Conservation (phyloP, 2,329 filamentous ascomycete species). For the Coniella lustricola region DNA sequence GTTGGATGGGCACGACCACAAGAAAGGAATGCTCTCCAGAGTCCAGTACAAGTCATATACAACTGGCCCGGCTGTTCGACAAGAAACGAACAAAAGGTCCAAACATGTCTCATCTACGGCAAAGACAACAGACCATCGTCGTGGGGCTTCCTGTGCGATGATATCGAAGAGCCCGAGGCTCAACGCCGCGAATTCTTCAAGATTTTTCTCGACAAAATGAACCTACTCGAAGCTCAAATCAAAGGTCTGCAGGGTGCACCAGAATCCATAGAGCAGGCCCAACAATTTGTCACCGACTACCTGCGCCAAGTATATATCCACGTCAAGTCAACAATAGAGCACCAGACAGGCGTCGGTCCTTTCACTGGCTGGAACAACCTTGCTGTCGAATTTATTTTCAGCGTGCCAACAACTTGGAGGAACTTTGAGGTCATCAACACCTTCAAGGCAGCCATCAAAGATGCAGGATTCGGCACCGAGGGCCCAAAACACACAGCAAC, state of each 20-base stretch:
- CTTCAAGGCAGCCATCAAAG: conserved; percentile 39
- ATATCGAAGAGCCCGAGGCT: conserved; percentile 33
- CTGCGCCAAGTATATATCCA: conserved; percentile 41
- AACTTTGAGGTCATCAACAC: conserved; percentile 41
- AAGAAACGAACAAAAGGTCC: conserved; percentile 48
- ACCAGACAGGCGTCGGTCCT: conserved; percentile 30
- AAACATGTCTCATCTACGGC: conserved; percentile 41
- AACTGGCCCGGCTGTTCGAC: conserved; percentile 49
- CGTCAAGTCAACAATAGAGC: conserved; percentile 37
- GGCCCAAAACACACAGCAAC: conserved; percentile 31
- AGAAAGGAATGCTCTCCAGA: conserved; percentile 26
- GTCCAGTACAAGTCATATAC: conserved; percentile 38
- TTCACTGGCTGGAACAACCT: conserved; percentile 36
- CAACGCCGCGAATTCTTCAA: conserved; percentile 46
- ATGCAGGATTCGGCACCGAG: conserved; percentile 42
- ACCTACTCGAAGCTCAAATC: conserved; percentile 34
- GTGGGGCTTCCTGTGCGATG: conserved; percentile 47
- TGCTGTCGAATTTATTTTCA: conserved; percentile 47
- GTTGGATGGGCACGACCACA: conserved; percentile 28
- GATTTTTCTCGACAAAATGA: conserved; percentile 43
- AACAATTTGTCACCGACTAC: conserved; percentile 43
- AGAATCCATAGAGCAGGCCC: conserved; percentile 32
- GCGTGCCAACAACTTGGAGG: conserved; percentile 51
- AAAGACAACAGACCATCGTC: conserved; percentile 35
- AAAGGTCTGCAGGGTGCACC: conserved; percentile 38